These are phyloP conservation scores for Ceratocystis colombiana DNA, from an alignment of 2,329 filamentous ascomycete genomes.

Conservation along the genomic window DNA sequence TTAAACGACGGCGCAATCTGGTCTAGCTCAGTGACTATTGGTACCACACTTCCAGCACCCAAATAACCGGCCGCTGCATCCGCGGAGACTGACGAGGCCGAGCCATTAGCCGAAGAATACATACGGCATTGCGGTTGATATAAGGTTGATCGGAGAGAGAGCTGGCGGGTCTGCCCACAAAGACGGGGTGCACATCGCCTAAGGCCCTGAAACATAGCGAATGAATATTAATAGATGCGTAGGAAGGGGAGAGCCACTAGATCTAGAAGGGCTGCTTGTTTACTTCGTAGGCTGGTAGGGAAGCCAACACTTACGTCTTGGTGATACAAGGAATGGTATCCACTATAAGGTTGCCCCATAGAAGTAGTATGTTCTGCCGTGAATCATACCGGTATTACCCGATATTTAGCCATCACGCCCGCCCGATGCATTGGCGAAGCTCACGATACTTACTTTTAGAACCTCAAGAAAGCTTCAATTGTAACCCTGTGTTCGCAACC, in stretches of 20 bases:
- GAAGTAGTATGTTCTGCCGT: not conserved
- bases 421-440: not conserved
- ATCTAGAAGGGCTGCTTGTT: not conserved
- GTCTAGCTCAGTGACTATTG: conserved; percentile 64
- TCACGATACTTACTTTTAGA: not conserved
- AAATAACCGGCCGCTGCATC: conserved; percentile 28
- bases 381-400: not conserved
- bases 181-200: conserved; percentile 5
- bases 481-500: not conserved
- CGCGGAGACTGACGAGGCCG: conserved; percentile 18
- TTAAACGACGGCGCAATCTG: conserved; percentile 84
- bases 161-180: not conserved
- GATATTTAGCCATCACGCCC: not conserved
- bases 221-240: not conserved
- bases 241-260: not conserved
- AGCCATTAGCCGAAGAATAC: conserved; percentile 15
- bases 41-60: conserved; percentile 36
- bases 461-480: not conserved
- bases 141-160: not conserved
- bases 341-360: not conserved
- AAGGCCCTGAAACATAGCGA: conserved; percentile 14
- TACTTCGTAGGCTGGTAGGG: not conserved
- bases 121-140: conserved; percentile 16
- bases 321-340: not conserved
- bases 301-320: not conserved